Percentiles rank a stretch among this genome's conserved stretches.
Evolutionary conservation across 78 protist genomes (phyloP).

Genomic region (Anaeramoeba flamelloides): DNA sequence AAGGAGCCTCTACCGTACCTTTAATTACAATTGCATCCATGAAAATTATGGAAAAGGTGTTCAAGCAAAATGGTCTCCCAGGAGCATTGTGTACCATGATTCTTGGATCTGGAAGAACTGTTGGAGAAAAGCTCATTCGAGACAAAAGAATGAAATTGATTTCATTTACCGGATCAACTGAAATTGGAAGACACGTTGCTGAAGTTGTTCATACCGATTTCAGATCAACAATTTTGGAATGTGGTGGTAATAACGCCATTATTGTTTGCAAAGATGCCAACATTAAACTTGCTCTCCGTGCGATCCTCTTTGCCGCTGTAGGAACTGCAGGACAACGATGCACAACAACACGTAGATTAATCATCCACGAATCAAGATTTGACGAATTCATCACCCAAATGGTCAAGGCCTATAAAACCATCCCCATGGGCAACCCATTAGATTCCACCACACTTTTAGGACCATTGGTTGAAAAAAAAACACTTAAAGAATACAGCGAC

Average conservation of each 20-base stretch:
- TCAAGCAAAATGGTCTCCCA: slow-evolving; percentile 36
- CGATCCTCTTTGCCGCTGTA: slow-evolving; percentile 56
- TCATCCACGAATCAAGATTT: slow-evolving; percentile 51
- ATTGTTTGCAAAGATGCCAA: slow-evolving; percentile 52
- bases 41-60: slow-evolving; percentile 47
- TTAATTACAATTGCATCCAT: slow-evolving; percentile 45
- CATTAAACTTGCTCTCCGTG: slow-evolving; percentile 50
- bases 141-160: slow-evolving; percentile 47
- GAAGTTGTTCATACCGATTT: no score
- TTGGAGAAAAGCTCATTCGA: no score
- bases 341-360: slow-evolving; percentile 54
- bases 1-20: slow-evolving; percentile 58
- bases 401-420: slow-evolving; percentile 33
- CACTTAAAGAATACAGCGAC: slow-evolving; percentile 49
- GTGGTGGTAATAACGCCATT: slow-evolving; percentile 80
- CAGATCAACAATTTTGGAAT: slow-evolving; percentile 54
- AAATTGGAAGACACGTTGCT: slow-evolving; percentile 44
- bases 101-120: slow-evolving; percentile 38
- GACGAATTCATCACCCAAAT: slow-evolving; percentile 44
- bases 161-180: slow-evolving; percentile 71
- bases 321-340: slow-evolving; percentile 84
- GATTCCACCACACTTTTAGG: slow-evolving; percentile 43
- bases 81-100: slow-evolving; percentile 37
- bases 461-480: slow-evolving; percentile 53
- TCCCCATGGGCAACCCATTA: slow-evolving; percentile 50